A percentile compares a stretch with the other conserved stretches of the same genome.
phyloP scores from a whole-genome alignment of 192 early-diverging fungal species.

The Dissophora ornata region DNA sequence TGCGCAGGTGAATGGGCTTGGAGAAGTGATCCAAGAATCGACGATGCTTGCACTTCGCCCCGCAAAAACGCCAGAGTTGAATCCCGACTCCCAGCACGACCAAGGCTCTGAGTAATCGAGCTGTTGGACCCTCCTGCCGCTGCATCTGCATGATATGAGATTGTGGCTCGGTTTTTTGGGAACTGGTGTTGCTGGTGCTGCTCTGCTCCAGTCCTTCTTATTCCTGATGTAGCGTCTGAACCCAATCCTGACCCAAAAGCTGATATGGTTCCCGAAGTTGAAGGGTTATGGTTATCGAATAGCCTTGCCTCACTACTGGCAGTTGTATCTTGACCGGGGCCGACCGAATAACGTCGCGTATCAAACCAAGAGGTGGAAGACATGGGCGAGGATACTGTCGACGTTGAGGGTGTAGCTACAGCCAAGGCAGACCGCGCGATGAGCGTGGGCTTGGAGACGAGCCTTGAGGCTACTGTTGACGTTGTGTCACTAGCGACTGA shows the following conservation, averaged over 20 bases:
- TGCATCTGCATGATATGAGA: conserved; percentile 18
- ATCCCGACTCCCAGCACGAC: conserved; percentile 25
- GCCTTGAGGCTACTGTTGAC: not conserved
- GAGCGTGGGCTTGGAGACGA: conserved; percentile 27
- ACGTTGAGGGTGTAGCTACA: conserved; percentile 35
- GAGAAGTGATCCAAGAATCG: conserved; percentile 30
- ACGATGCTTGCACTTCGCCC: conserved; percentile 20
- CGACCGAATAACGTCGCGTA: conserved; percentile 9
- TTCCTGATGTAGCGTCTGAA: not conserved
- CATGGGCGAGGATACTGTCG: conserved; percentile 47
- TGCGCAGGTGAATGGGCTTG: conserved; percentile 5
- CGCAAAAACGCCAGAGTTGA: conserved; percentile 42
- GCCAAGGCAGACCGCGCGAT: conserved; percentile 32
- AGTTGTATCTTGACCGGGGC: not conserved
- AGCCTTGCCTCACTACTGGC: not conserved
- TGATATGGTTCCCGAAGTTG: too few relatives aligned
- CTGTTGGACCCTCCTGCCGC: conserved; percentile 8
- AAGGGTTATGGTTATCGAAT: not conserved
- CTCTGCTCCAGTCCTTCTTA: not conserved
- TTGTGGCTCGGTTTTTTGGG: conserved; percentile 5
- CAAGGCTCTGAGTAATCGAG: conserved; percentile 26
- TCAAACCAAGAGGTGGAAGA: conserved; percentile 48
- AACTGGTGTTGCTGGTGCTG: not conserved
- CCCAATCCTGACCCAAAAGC: too few relatives aligned
- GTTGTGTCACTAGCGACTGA: conserved; percentile 13